phyloP scores from a whole-genome alignment of 2,329 filamentous ascomycete genomes.

The Cladosporium sp. region DNA sequence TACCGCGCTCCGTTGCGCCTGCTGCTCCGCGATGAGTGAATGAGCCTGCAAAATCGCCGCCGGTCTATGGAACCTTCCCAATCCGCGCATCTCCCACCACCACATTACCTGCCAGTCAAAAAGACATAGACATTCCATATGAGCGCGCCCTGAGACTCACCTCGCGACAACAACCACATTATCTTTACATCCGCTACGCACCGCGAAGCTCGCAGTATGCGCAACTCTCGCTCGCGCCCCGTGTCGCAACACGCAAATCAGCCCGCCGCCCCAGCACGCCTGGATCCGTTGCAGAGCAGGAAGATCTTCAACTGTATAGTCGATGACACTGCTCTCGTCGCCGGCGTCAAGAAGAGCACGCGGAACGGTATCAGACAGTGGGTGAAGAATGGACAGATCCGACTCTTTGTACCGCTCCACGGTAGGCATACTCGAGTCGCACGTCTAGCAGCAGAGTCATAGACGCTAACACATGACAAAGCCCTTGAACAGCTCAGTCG shows the following conservation, averaged over 20 bases:
- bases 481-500: constrained; percentile 50
- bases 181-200: constrained; percentile 42
- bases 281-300: constrained; percentile 34
- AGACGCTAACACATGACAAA: constrained; percentile 30
- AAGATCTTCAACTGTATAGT: constrained; percentile 58
- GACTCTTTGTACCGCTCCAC: constrained; percentile 54
- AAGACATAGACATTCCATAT: constrained; percentile 7
- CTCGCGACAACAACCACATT: constrained; percentile 4
- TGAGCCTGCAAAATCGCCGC: constrained; percentile 14
- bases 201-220: constrained; percentile 47
- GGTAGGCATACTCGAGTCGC: constrained; percentile 40
- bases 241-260: constrained; percentile 32
- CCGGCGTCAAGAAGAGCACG: constrained; percentile 54
- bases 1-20: constrained; percentile 17
- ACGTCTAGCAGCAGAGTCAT: neutral
- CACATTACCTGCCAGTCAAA: constrained; percentile 4
- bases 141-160: neutral
- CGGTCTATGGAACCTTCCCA: constrained; percentile 17
- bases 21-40: constrained; percentile 21
- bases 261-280: constrained; percentile 19
- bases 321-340: constrained; percentile 54
- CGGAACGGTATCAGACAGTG: constrained; percentile 56
- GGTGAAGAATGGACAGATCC: constrained; percentile 52
- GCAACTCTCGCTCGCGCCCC: constrained; percentile 31
- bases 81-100: neutral